Evolutionary conservation across 176 grass and related monocot species (phyloP), one percentile per base, ranked within the genome.

Genomic region (Bonia amplexicaulis): DNA sequence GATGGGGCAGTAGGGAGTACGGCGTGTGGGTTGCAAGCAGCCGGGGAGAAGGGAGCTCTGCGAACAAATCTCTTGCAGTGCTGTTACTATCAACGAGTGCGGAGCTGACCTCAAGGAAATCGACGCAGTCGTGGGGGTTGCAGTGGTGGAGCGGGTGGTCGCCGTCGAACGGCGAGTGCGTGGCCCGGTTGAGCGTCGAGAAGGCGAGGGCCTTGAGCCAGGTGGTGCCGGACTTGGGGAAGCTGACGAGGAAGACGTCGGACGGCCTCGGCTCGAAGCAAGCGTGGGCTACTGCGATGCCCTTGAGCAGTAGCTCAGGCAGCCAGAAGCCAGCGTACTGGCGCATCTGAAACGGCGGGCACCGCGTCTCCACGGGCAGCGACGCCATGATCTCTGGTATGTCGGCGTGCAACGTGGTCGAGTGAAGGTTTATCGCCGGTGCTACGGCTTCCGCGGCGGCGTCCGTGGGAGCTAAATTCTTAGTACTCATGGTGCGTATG

Each of bases 221-320:
- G 63, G 85, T 88, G 29, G 81, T 88, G 29, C 82, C 91, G 7
- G 48, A 74, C 41, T 92, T 92, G 16, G 87, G 91, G 57, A 74
- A n/a, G 55, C 72, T 87, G 4, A 58, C 60, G 15, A 92, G 17
- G 20, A 92, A 46, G 64, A 89, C 19, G 19, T 75, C 26, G 33
- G 19, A 6, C 6, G 66, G 65, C 22, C 49, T 39, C 0, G 79
- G 65, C 33, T 53, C 15, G 5, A 82, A 81, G 14, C 8, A 25
- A 0, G 35, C 35, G n/a, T 70, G 66, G 5, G 16, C 22, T 1
- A 9, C n/a, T 1, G 66, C 22, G 33, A 70, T 8, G 35, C 79
- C 6, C 66, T 53, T 10, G 0, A 81, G 49, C n/a, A 17, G 6
- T 0, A 57, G 0, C 22, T 81, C 65, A 0, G 48, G 22, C 8